Evolutionary conservation across 2,329 filamentous ascomycete species (phyloP).

Genomic region (Colletotrichum acutatum): DNA sequence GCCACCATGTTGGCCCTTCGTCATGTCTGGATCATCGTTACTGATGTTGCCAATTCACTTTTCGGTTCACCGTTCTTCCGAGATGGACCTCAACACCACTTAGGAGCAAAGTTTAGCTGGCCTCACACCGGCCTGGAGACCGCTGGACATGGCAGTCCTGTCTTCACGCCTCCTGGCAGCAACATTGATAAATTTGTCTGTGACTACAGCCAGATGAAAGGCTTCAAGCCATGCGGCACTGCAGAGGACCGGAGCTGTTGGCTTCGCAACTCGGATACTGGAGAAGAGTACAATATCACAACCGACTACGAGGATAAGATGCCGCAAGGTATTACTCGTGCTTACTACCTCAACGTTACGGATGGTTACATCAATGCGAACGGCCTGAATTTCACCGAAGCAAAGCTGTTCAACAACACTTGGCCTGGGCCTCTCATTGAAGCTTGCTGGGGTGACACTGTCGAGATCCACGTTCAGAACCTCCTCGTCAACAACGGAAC

Average conservation of each 20-base stretch:
- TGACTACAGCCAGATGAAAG: conserved; percentile 41
- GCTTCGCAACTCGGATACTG: conserved; percentile 38
- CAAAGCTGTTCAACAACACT: conserved; percentile 40
- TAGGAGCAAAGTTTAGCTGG: conserved; percentile 1
- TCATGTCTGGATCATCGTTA: conserved; percentile 1
- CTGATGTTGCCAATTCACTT: conserved; percentile 3
- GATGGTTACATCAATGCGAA: conserved; percentile 38
- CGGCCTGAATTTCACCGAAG: conserved; percentile 37
- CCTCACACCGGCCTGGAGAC: not conserved
- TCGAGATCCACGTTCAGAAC: conserved; percentile 72
- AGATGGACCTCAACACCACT: not conserved
- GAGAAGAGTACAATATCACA: conserved; percentile 40
- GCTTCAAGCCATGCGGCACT: conserved; percentile 39
- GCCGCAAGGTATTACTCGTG: conserved; percentile 37
- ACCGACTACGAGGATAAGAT: conserved; percentile 42
- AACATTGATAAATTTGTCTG: conserved; percentile 38
- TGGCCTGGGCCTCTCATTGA: conserved; percentile 44
- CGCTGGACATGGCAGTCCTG: not conserved
- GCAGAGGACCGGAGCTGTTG: conserved; percentile 42
- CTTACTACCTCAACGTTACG: conserved; percentile 38
- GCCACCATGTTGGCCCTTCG: not conserved
- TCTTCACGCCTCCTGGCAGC: conserved; percentile 8
- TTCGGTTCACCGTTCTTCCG: not conserved
- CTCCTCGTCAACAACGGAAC: conserved; percentile 57
- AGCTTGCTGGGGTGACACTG: conserved; percentile 43